These are phyloP conservation scores for Pestalotiopsis sp. DNA, from an alignment of 2,329 filamentous ascomycete species.

Conservation along the genomic window DNA sequence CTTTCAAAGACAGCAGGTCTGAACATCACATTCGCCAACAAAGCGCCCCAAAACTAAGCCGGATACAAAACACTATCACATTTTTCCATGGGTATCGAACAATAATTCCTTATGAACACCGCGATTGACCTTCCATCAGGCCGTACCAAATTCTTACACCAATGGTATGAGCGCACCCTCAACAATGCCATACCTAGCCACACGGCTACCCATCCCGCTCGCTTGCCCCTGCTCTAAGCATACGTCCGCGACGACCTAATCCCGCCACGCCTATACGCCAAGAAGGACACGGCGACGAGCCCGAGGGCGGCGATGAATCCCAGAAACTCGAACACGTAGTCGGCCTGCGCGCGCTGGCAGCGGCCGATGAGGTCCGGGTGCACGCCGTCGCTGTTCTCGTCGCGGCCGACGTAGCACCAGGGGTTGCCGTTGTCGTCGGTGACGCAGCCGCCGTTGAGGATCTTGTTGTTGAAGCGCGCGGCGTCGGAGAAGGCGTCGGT, in stretches of 20 bases:
- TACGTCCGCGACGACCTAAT: slow-evolving; percentile 21
- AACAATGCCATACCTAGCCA: too few species aligned
- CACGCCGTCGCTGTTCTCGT: slow-evolving; percentile 7
- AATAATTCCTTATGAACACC: too few species aligned
- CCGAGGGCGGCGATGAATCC: slow-evolving; percentile 28
- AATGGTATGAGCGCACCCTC: too few species aligned
- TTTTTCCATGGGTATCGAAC: too few species aligned
- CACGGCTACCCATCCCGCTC: too few species aligned
- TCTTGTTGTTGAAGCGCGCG: slow-evolving; percentile 26
- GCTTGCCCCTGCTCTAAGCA: too few species aligned
- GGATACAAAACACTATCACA: too few species aligned
- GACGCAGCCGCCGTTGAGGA: slow-evolving; percentile 34
- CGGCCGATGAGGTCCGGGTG: slow-evolving; percentile 18
- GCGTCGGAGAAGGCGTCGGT: neutral
- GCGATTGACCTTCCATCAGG: too few species aligned
- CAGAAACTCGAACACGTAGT: slow-evolving; percentile 33
- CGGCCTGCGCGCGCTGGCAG: slow-evolving; percentile 32
- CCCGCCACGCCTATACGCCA: slow-evolving; percentile 22
- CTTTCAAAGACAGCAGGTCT: too few species aligned
- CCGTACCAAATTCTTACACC: too few species aligned
- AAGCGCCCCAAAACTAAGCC: too few species aligned
- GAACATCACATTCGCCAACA: too few species aligned
- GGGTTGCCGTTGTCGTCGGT: neutral
- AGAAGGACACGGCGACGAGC: slow-evolving; percentile 22
- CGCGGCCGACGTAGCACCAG: slow-evolving; percentile 19